Evolutionary conservation across 2,329 filamentous ascomycete genomes (phyloP), one percentile per base, ranked within the genome.

Genomic region (Myotisia sp.): DNA sequence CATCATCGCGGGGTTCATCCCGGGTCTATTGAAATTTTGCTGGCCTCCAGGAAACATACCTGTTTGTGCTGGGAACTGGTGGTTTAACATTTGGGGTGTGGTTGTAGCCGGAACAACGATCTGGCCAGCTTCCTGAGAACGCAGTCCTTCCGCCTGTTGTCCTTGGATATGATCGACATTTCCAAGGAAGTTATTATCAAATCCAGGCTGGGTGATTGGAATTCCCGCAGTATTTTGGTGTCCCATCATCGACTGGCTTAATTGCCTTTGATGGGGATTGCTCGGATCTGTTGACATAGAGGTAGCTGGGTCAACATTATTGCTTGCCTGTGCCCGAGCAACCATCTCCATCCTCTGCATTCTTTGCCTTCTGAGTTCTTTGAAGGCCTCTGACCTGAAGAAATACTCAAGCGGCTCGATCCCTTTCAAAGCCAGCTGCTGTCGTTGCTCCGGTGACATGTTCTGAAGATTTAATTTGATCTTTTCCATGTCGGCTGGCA

Each of bases 51-150:
- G 62, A 33, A 42, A 40, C 8, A 23, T 26, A 7, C 52, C 51
- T 28, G 59, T 52, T 41, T 60, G 61, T 4, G 53, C 53, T 21
- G 56, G 45, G 39, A 60, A 58, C n/a, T 53, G 53, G 13, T 50
- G 48, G 29, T 59, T 56, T 28, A 55, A 53, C 43, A 63, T 66
- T 45, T 68, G 71, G 6, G 35, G 23, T 3, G 12, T 27, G 10
- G 17, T 22, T 51, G 70, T 77, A 5, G 71, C 73, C 6, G 73
- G 73, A 3, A 77, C 73, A n/a, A 76, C 72, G 26, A 69, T 57
- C 41, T 74, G 69, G 6, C 73, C 73, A 31, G 67, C 67, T 50
- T 75, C 68, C 45, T 73, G 69, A 10, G 67, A 66, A 34, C 71
- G 68, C 43, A 74, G 52, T n/a, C 70, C 71, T 42, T 73, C 71